Evolutionary conservation across 768 basidiomycete genomes (phyloP), one percentile per base, ranked within the genome.

Genomic region (Calocera viscosa): DNA sequence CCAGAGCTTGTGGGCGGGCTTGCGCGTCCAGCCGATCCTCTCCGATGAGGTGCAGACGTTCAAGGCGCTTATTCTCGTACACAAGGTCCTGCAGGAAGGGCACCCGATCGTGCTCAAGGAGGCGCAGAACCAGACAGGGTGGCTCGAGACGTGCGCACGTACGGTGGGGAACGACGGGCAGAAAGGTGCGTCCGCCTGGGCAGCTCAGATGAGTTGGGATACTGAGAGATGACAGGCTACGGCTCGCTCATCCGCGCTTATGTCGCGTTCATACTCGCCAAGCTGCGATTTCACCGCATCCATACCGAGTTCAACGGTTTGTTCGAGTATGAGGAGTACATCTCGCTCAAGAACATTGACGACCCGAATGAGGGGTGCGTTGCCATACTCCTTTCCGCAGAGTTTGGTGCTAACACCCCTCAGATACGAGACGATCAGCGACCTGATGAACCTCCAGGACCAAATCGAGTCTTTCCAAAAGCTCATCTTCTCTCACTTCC

Each of bases 391-490:
- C 47, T 64, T 64, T 64, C 65, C 33, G 33, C 65, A 22, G n/a
- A 19, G 64, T 26, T 19, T 63, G 39, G 11, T 64, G 69, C 68
- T 65, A 30, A 43, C 49, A 47, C 32, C 49, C 8, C 33, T 17
- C 72, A 97, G 95, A 65, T 99, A 96, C 72, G 96, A 99, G 77
- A 98, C 94, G 0, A 99, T 99, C 72, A 87, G 87, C 30, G 96
- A 99, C 76, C 84, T 99, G 35, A 98, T 97, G 96, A 88, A 86
- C 19, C 80, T 99, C 65, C 96, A 99, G 80, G 96, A 99, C 74
- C 94, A 97, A 75, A 98, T 99, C 66, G 96, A 99, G 74, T 90
- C 93, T 2, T 98, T 99, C 80, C 94, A 99, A 74, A 94, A 94
- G 77, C 88, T 95, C 81, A 87, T 97, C 67, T 98, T 99, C 74